Evolutionary conservation across 352 stramenopile genomes (phyloP), one percentile per base, ranked within the genome.

Genomic region (Phytopythium montanum): DNA sequence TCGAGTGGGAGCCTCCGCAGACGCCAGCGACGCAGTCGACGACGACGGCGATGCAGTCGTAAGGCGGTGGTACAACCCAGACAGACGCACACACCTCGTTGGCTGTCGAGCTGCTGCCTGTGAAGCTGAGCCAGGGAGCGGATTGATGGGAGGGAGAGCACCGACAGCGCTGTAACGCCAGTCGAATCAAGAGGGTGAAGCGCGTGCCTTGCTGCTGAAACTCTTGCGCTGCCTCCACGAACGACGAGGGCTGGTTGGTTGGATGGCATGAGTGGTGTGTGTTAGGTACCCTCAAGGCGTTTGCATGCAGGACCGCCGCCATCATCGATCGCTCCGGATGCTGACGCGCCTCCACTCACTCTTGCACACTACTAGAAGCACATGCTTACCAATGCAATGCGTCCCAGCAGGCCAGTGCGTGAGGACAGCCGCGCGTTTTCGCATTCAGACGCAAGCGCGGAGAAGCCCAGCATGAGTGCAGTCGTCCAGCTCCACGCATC

Each of bases 1-100:
- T 99, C 72, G 95, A 99, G 77, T 99, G 96, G 96, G 91, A 88
- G 38, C 90, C 88, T 14, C 81, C 82, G 42, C 78, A 87, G 70
- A 62, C 60, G 45, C 60, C 55, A 54, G 57, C 62, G 54, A 60
- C 41, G 19, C 55, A 61, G 55, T 44, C 45, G 56, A 29, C 23
- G 53, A 36, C 23, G 53, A 36, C 31, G 31, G 8, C 31, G 5
- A 36, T 10, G 31, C 31, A 58, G 53, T 33, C 53, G 34, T 56
- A 46, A 23, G 8, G 25, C 45, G n/a, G n/a, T n/a, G n/a, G n/a
- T n/a, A n/a, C n/a, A n/a, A 21, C n/a, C n/a, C 31, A 12, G 36
- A 42, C 50, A 31, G n/a, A n/a, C n/a, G n/a, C n/a, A n/a, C n/a
- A n/a, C n/a, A n/a, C n/a, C n/a, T n/a, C 29, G 29, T 44, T 56